Base-by-base conservation (phyloP, 2,329 filamentous ascomycete species). In the Trichophaea hybrida region DNA sequence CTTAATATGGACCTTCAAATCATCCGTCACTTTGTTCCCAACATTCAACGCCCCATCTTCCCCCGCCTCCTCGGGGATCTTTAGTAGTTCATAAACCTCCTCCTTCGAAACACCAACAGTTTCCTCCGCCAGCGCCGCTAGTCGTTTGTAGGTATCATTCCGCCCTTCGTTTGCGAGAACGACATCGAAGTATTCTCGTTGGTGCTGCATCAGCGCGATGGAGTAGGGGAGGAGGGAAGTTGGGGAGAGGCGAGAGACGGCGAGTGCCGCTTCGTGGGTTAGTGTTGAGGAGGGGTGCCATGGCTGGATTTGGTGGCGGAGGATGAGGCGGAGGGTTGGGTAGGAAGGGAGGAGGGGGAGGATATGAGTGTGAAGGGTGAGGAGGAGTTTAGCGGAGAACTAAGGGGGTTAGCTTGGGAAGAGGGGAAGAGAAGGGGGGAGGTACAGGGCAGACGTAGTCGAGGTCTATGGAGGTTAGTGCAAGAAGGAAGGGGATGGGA, bases 251-350 rank as follows among this genome's bases (percentile, higher is more conserved):
- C 79, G 80, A 67, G 91, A 78, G 1, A 96, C 88, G 2, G 89
- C 91, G 35, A 88, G 79, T 2, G 77, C 90, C 35, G 89, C 86
- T 78, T 97, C 91, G 75, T 91, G 87, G 59, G 80, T 77, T 33
- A 89, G 78, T 5, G 85, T 89, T 44, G 82, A 89, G 17, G 85
- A 88, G 1, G 91, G 91, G 74, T 97, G 90, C 91, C 91, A 95
- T 12, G 89, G 88, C 75, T 95, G 89, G 69, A 96, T 81, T 71
- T 95, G 89, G 71, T 91, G 90, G 54, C 90, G 85, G 77, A 96
- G 87, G 69, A 97, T 80, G 67, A 94, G 24, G 12, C 44, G 50
- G 13, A 43, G n/a, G 10, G 38, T 15, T 1, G 38, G 38, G 38
- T 24, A 24, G 24, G 24, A 24, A 24, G 24, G 3, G 24, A 24